These are phyloP conservation scores for Tylopilus cervinicoccineus DNA, from an alignment of 768 basidiomycete genomes.

Conservation along the genomic window DNA sequence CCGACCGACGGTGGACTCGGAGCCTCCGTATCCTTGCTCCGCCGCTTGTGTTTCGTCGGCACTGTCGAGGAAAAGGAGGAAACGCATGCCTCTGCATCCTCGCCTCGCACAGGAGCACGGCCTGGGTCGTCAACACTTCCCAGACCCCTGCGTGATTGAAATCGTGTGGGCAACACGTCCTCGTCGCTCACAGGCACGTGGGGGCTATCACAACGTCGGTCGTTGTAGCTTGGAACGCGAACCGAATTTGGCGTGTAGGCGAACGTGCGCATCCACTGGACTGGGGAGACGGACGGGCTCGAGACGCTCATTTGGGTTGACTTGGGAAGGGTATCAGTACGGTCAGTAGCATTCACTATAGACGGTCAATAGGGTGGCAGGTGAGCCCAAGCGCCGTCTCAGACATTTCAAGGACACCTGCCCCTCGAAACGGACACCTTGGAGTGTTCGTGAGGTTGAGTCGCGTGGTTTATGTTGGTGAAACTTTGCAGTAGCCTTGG, in stretches of 20 bases:
- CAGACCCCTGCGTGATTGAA: neutral
- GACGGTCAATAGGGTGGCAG: no score
- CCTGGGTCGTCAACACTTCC: neutral
- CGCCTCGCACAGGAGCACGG: no score
- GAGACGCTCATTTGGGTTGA: neutral
- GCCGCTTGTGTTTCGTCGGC: conserved; percentile 2
- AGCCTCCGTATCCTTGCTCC: neutral
- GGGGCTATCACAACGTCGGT: neutral
- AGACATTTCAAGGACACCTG: no score
- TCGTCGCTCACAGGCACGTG: neutral
- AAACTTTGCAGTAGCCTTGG: no score
- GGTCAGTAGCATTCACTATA: neutral
- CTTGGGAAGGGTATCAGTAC: neutral
- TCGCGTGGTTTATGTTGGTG: no score
- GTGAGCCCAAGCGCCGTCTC: no score
- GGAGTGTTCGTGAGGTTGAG: no score
- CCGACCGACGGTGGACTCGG: neutral
- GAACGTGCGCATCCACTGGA: conserved; percentile 11
- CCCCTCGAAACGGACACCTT: no score
- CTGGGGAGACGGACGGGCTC: neutral
- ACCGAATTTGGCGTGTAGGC: conserved; percentile 15
- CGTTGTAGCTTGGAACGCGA: neutral
- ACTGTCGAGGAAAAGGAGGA: neutral
- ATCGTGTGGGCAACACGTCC: conserved; percentile 12
- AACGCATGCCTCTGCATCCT: neutral